phyloP scores from a whole-genome alignment of 2,329 filamentous ascomycete genomes.

The Plenodomus tracheiphilus region DNA sequence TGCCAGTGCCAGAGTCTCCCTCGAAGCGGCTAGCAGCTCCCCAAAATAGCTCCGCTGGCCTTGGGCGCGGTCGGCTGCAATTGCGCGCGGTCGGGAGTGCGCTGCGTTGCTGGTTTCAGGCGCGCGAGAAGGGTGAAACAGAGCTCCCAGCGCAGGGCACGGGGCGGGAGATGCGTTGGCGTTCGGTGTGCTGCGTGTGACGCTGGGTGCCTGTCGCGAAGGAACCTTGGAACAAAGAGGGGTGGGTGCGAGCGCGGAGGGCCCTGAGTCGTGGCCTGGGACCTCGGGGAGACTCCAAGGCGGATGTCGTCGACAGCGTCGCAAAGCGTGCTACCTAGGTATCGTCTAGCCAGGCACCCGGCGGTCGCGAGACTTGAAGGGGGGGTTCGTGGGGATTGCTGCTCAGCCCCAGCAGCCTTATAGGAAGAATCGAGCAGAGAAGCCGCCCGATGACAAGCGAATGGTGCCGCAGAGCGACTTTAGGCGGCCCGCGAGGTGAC shows the following conservation, averaged over 20 bases:
- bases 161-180: slow-evolving; percentile 8
- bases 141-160: slow-evolving; percentile 5
- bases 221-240: neutral
- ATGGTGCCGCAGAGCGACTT: neutral
- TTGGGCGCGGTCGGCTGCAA: slow-evolving; percentile 11
- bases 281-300: too few species aligned
- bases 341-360: neutral
- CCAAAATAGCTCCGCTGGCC: neutral
- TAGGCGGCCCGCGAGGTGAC: neutral
- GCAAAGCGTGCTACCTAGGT: too few species aligned
- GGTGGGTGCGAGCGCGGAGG: too few species aligned
- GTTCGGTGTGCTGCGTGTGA: slow-evolving; percentile 4
- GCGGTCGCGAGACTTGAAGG: neutral
- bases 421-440: neutral
- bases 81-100: slow-evolving; percentile 9
- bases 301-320: too few species aligned
- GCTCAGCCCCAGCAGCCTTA: neutral
- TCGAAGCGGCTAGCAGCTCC: slow-evolving; percentile 8
- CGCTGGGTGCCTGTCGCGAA: slow-evolving; percentile 1
- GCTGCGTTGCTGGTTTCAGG: slow-evolving; percentile 29
- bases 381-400: neutral
- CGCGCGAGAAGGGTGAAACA: slow-evolving; percentile 20
- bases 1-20: slow-evolving; percentile 4
- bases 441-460: neutral
- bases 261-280: too few species aligned